Evolutionary conservation across 2,329 filamentous ascomycete genomes (phyloP).

Genomic region (Penicillium sp.): DNA sequence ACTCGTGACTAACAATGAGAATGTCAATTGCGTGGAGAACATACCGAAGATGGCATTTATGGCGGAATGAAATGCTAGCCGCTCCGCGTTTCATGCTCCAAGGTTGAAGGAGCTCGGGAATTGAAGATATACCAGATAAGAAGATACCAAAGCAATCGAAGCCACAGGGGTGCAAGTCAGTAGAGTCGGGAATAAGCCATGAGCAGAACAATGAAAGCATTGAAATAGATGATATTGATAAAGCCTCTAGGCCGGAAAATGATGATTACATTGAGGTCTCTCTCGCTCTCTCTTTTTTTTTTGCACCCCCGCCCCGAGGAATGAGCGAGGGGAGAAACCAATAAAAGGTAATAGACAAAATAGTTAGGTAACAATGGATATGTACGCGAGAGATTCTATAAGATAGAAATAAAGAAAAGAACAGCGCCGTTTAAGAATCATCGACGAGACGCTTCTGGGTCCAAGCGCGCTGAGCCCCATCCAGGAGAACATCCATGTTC

Average conservation of each 20-base stretch:
- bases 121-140: neutral
- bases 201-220: neutral
- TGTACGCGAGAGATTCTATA: conserved; percentile 8
- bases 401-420: neutral
- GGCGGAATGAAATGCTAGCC: neutral
- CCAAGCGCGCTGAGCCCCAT: conserved; percentile 47
- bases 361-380: conserved; percentile 1
- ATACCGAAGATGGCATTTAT: neutral
- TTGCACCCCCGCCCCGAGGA: neutral
- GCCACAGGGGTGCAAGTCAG: neutral
- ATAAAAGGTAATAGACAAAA: neutral
- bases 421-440: conserved; percentile 25
- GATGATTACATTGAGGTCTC: conserved; percentile 5
- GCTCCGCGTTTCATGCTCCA: neutral
- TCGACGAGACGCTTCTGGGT: conserved; percentile 42
- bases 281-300: neutral
- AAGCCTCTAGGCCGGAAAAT: neutral
- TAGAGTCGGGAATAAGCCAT: neutral
- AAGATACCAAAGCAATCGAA: neutral
- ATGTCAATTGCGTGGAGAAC: neutral
- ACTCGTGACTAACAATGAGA: neutral
- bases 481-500: conserved; percentile 50
- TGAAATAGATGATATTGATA: neutral
- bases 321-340: neutral
- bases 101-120: neutral